Evolutionary conservation across 208 protist genomes (phyloP), one percentile per base, ranked within the genome.

Genomic region (Naegleria gruberi): DNA sequence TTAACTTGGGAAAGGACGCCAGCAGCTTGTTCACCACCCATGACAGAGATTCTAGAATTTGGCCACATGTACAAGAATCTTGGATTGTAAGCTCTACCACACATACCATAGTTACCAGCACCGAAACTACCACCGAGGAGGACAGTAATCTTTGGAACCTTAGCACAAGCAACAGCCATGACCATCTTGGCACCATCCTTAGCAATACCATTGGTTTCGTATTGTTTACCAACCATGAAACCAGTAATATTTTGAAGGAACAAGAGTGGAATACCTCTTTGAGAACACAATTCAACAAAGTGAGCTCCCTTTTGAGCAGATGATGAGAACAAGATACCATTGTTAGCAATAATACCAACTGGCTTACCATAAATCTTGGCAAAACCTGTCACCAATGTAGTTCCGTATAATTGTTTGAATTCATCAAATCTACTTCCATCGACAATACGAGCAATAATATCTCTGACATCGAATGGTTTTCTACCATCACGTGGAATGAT

Each of bases 191-290:
- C 97, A 23, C 98, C 98, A 93, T 98, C 92, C 91, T 98, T 98
- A n/a, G 97, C 97, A 87, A 99, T 99, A 91, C 98, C 98, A 85
- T 94, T 95, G 65, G 92, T 91, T 92, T 99, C 97, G 91, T 98
- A 97, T 84, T 95, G 92, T 84, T 95, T 95, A 26, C 96, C 96
- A 34, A 96, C 94, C 95, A 97, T 97, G 40, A 97, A 97, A 42
- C 95, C 95, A n/a, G 97, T 98, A 91, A 99, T 98, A 92, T 99
- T 99, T 92, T 99, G 98, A 74, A 99, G 90, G 92, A 99, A 99
- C 23, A 99, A 81, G 7, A 99, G 91, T 40, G 98, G 98, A 45
- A 98, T 97, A 34, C 94, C 91, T 90, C 97, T 93, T 94, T 99
- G 97, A 34, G 90, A 93, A 92, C 98, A 99, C 51, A 99, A 91